Evolutionary conservation across 305 asterid genomes (phyloP), one percentile per base, ranked within the genome.

Genomic region (Fraxinus floribunda): DNA sequence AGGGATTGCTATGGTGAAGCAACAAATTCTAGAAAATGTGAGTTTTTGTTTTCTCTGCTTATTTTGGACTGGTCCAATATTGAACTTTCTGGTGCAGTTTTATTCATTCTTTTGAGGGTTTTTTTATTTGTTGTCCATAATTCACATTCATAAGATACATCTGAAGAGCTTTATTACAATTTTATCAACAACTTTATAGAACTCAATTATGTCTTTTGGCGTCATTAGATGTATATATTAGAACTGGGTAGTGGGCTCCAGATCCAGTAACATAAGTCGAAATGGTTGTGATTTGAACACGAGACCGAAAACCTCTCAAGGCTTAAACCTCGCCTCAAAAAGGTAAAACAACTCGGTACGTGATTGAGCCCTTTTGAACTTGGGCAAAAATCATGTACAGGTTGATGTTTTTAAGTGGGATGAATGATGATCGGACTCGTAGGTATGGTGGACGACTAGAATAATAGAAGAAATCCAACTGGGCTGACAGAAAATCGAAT

Each of bases 11-110:
- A 75, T 82, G 80, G 87, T 94, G 90, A 95, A 93, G 93, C 97
- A 89, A 89, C 93, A 91, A 82, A 90, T 95, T 79, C 85, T 91
- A 74, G 98, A 94, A 86, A 91, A 88, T 79, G 99, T 95, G 88
- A 86, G 97, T 83, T 66, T 41, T 74, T 64, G 62, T 79, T 29
- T 10, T 74, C 46, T 57, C 77, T 76, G 68, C 77, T 41, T 76
- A 49, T 78, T 46, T 78, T 84, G 64, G 18, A 20, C 10, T 70
- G 22, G 15, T 72, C 77, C 24, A 72, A 16, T 57, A 75, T 52
- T 64, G n/a, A 16, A 10, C 62, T 77, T 82, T 34, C 64, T 26
- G 75, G n/a, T 52, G 81, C 38, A 64, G 72, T 71, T 78, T 30
- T 16, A 60, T 34, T 71, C 24, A 71, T 71, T 32, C 46, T 32